Evolutionary conservation across 345 rosid genomes (phyloP).

Genomic region (Murraya koenigii): DNA sequence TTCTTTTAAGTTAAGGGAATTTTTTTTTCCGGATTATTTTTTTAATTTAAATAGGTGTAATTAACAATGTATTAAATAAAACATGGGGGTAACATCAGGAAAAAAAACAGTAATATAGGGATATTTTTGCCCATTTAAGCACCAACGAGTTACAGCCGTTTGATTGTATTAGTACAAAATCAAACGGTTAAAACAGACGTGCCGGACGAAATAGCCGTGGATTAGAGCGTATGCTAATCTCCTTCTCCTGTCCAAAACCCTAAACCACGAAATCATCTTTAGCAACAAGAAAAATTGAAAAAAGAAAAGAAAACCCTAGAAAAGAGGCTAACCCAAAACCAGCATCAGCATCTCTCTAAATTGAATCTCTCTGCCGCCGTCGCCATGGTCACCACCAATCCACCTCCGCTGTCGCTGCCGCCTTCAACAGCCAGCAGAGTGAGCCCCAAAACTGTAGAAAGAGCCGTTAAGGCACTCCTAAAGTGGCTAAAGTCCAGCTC

Average conservation of each 20-base stretch:
- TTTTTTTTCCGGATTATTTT: too few relatives aligned
- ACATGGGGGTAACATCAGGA: not conserved
- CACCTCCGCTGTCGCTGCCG: not conserved
- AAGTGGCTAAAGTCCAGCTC: constrained; percentile 53
- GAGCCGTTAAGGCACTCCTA: constrained; percentile 45
- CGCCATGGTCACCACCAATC: constrained; percentile 2
- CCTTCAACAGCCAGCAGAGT: constrained; percentile 17
- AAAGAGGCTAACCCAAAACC: not conserved
- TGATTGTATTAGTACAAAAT: not conserved
- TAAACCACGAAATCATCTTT: not conserved
- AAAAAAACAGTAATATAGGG: not conserved
- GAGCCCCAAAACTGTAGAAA: constrained; percentile 34
- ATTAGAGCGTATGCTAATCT: not conserved
- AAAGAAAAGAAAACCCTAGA: not conserved
- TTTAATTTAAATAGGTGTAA: not conserved
- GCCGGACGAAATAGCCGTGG: not conserved
- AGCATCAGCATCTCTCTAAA: not conserved
- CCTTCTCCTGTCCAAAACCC: not conserved
- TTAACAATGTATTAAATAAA: too few relatives aligned
- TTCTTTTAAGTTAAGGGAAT: not conserved
- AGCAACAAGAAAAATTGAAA: not conserved
- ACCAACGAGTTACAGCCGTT: not conserved
- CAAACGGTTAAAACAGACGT: not conserved
- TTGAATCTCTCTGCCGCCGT: not conserved
- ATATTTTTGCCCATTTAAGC: not conserved